phyloP scores from a whole-genome alignment of 1,139 yeast species.

The Candida sp. region DNA sequence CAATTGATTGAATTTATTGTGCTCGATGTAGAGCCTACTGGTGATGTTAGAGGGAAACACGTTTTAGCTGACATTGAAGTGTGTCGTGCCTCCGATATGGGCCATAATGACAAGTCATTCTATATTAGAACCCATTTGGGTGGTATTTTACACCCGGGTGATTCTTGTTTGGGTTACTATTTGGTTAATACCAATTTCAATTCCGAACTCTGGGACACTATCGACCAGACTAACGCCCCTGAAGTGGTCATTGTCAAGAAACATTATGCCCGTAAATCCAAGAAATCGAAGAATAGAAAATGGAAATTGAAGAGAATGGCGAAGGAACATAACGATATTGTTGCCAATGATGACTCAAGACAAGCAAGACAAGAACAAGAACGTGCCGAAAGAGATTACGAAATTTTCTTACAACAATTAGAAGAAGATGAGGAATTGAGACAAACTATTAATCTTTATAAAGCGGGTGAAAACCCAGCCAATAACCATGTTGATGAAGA shows the following conservation, averaged over 20 bases:
- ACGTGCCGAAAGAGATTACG: conserved; percentile 93
- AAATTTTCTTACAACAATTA: conserved; percentile 91
- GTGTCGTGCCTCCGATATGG: conserved; percentile 83
- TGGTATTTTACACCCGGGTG: conserved; percentile 94
- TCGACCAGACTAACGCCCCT: conserved; percentile 64
- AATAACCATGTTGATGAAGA: conserved; percentile 33
- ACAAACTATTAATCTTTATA: conserved; percentile 85
- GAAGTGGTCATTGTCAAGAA: conserved; percentile 94
- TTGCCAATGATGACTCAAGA: conserved; percentile 73
- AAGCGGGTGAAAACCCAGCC: conserved; percentile 41
- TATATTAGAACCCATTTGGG: conserved; percentile 90
- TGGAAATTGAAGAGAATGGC: conserved; percentile 99
- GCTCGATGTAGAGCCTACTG: conserved; percentile 92
- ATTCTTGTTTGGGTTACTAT: conserved; percentile 88
- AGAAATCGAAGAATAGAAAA: conserved; percentile 74
- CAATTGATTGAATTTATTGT: conserved; percentile 85
- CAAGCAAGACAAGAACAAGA: conserved; percentile 87
- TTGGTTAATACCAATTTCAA: conserved; percentile 83
- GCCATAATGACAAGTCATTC: conserved; percentile 75
- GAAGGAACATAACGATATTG: conserved; percentile 84
- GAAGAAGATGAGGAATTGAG: conserved; percentile 97
- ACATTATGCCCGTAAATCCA: conserved; percentile 75
- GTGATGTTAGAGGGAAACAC: conserved; percentile 73
- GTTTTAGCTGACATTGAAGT: conserved; percentile 90
- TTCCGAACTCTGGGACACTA: conserved; percentile 76